A percentile compares a stretch with the other conserved stretches of the same genome.
Evolutionary conservation across 164 flowering plant species (phyloP).

Genomic region (Magnolia officinalis): DNA sequence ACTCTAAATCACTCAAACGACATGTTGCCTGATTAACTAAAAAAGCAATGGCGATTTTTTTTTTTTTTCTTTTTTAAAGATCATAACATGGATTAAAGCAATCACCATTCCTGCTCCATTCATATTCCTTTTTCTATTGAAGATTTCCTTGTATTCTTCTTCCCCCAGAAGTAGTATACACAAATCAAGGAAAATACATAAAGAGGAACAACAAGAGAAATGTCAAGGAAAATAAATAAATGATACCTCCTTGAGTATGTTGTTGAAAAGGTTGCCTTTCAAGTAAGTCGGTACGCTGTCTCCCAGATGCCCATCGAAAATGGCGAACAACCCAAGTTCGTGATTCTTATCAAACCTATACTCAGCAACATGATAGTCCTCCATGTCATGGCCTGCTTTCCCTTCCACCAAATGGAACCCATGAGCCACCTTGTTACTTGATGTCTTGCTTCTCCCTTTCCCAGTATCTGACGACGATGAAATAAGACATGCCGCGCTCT

Average conservation of each 20-base stretch:
- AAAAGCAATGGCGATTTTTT: no score
- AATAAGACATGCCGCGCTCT: conserved; percentile 33
- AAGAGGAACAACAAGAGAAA: background rate
- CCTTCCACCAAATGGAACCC: conserved; percentile 69
- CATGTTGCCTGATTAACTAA: no score
- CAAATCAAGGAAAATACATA: background rate
- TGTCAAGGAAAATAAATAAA: background rate
- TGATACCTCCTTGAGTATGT: conserved; percentile 57
- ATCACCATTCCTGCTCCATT: no score
- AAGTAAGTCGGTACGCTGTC: conserved; percentile 53
- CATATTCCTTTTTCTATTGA: no score
- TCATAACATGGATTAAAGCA: no score
- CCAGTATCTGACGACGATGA: conserved; percentile 51
- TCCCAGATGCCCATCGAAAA: conserved; percentile 70
- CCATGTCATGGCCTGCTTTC: conserved; percentile 63
- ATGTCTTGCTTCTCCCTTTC: conserved; percentile 49
- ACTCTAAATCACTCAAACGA: no score
- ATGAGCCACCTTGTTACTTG: conserved; percentile 34
- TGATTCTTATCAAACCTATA: conserved; percentile 36
- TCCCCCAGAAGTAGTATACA: background rate
- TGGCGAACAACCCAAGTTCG: conserved; percentile 61
- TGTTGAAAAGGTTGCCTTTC: conserved; percentile 47
- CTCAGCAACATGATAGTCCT: conserved; percentile 67
- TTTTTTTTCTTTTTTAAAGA: no score
- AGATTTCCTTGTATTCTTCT: background rate